phyloP scores from a whole-genome alignment of 108 stramenopile genomes.

The Cyclotella sp. region DNA sequence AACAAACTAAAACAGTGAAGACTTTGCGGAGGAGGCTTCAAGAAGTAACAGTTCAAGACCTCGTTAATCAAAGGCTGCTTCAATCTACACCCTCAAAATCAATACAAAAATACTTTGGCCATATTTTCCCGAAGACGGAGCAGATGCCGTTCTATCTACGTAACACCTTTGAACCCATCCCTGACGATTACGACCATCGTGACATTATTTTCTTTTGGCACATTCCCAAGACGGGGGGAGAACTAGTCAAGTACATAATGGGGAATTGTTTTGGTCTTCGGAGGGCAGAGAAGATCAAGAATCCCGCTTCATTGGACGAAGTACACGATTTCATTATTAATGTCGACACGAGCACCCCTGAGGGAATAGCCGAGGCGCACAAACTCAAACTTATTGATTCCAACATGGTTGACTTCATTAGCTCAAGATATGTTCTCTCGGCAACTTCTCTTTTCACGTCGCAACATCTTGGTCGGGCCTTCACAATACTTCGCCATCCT shows the following conservation, averaged over 20 bases:
- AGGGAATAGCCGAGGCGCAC: slow-evolving; percentile 22
- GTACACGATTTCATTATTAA: slow-evolving; percentile 20
- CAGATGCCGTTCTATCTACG: slow-evolving; percentile 19
- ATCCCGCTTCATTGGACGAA: slow-evolving; percentile 9
- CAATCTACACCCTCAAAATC: not conserved
- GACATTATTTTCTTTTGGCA: slow-evolving; percentile 34
- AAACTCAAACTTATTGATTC: slow-evolving; percentile 22
- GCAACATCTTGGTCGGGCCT: slow-evolving; percentile 38
- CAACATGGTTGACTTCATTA: slow-evolving; percentile 45
- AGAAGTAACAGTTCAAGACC: not conserved
- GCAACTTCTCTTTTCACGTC: slow-evolving; percentile 37
- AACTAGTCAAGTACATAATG: slow-evolving; percentile 23
- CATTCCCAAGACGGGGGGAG: slow-evolving; percentile 21
- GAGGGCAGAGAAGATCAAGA: slow-evolving; percentile 21
- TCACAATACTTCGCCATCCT: slow-evolving; percentile 51
- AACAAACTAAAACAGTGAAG: not conserved
- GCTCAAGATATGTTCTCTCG: slow-evolving; percentile 28
- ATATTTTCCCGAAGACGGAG: slow-evolving; percentile 10
- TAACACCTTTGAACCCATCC: slow-evolving; percentile 13
- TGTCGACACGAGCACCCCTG: slow-evolving; percentile 16
- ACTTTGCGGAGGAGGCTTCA: not conserved
- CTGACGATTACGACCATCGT: not conserved
- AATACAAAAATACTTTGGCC: slow-evolving; percentile 4
- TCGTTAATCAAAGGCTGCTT: too few relatives aligned
- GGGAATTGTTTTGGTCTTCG: slow-evolving; percentile 12